Evolutionary conservation across 495 filamentous ascomycete species (phyloP).

Genomic region (Melanomma pulvis-pyrius): DNA sequence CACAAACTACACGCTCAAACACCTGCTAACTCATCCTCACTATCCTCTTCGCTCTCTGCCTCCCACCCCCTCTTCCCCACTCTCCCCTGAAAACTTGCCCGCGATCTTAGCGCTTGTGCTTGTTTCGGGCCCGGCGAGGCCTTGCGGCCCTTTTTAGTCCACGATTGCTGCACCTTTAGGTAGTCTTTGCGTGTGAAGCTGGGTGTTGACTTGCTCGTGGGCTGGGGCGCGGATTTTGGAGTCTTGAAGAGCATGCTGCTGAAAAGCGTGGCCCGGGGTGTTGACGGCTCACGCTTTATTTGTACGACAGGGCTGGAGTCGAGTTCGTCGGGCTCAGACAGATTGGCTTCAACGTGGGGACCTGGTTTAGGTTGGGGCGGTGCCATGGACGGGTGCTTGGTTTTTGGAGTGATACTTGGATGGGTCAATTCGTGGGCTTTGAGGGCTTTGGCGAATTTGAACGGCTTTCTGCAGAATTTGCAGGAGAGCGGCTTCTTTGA

Average conservation of each 20-base stretch:
- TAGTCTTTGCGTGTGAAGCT: background rate
- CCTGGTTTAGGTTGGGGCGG: background rate
- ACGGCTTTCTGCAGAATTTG: background rate
- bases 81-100: background rate
- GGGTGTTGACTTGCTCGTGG: background rate
- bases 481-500: background rate
- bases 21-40: slow-evolving; percentile 24
- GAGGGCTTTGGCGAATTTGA: background rate
- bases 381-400: background rate
- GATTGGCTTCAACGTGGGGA: background rate
- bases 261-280: slow-evolving; percentile 1
- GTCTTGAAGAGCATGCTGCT: background rate
- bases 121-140: background rate
- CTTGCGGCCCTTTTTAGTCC: slow-evolving; percentile 7
- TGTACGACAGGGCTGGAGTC: background rate
- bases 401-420: background rate
- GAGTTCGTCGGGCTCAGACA: background rate
- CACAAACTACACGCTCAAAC: background rate
- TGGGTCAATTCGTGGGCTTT: background rate
- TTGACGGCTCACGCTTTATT: slow-evolving; percentile 15
- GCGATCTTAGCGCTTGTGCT: background rate
- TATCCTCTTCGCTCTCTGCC: slow-evolving; percentile 4
- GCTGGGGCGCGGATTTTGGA: slow-evolving; percentile 19
- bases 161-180: slow-evolving; percentile 1
- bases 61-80: background rate